A percentile compares a stretch with the other conserved stretches of the same genome.
These are phyloP conservation scores for Paracoccidioides lutzii DNA, from an alignment of 2,329 filamentous ascomycete species.

Conservation along the genomic window DNA sequence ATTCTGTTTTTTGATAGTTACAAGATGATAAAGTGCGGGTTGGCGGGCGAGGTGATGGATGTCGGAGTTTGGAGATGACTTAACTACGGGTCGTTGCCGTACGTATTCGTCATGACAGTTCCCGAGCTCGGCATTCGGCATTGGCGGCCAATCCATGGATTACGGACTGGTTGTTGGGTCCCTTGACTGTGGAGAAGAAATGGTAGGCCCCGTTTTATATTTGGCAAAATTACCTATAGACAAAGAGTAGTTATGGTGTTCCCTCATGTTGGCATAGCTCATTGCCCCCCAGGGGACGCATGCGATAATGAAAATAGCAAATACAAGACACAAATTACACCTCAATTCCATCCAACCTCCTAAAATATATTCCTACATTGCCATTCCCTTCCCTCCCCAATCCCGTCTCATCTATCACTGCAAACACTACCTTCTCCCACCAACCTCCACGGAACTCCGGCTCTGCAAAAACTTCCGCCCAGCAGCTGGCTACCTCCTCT, in stretches of 20 bases:
- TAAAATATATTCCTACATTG: slow-evolving; percentile 11
- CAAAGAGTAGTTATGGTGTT: no score
- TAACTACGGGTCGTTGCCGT: neutral
- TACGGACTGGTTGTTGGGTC: neutral
- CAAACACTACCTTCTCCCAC: slow-evolving; percentile 50
- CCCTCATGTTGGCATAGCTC: no score
- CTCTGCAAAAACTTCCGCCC: slow-evolving; percentile 45
- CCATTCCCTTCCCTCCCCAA: slow-evolving; percentile 17
- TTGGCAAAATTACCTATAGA: no score
- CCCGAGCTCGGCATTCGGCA: slow-evolving; percentile 1
- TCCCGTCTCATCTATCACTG: slow-evolving; percentile 33
- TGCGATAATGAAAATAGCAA: neutral
- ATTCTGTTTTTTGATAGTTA: no score
- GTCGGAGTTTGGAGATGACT: no score
- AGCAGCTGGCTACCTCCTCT: slow-evolving; percentile 44
- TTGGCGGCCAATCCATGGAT: neutral
- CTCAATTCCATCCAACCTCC: slow-evolving; percentile 5
- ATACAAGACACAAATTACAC: neutral
- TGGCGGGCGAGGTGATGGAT: no score
- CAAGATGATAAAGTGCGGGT: no score
- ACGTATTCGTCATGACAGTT: neutral
- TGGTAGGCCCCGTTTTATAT: no score
- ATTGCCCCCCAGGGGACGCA: no score
- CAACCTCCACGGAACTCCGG: slow-evolving; percentile 45
- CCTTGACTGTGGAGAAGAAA: no score